Evolutionary conservation across 495 filamentous ascomycete genomes (phyloP), one percentile per base, ranked within the genome.

Genomic region (Penicillium malachiteum): DNA sequence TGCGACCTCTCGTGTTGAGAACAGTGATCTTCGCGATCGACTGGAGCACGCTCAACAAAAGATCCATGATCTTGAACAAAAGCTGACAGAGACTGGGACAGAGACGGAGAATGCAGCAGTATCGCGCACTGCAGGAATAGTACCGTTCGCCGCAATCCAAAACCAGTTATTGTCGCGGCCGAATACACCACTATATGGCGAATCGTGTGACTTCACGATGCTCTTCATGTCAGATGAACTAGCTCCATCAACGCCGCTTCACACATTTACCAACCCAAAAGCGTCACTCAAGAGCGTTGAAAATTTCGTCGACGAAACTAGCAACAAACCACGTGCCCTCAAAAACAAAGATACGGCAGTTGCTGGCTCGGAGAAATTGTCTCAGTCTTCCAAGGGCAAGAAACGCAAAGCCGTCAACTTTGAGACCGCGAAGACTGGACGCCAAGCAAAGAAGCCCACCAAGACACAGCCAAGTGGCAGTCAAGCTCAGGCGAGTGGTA

Each of bases 161-260:
- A 49, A 7, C 12, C 35, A 43, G 21, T 14, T 59, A 0, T 48
- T 57, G 5, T 30, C 50, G n/a, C 26, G 18, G 12, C 44, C 26
- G 40, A 31, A 9, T 1, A 31, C 9, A 11, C 57, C 55, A 9
- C 50, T 55, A 5, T 66, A 60, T 14, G 57, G 66, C 17, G 67
- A 70, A 17, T 34, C 59, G 3, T 57, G 54, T 44, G 70, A 73
- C 35, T 57, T 77, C 47, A 62, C 65, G 9, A 70, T 73, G 64
- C 54, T 75, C 13, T 59, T 65, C 12, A 64, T 67, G 46, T 67
- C 68, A 11, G 60, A 64, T 41, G 54, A 60, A 13, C 9, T 48
- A 31, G 33, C 44, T 17, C 42, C 42, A 10, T 52, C 59, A 3
- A 42, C 47, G 5, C 50, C 57, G 16, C 21, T 33, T 38, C 21